Percentiles rank a stretch among this genome's conserved stretches.
Conservation (phyloP, 1,139 yeast species). For the Pichia sp. region DNA sequence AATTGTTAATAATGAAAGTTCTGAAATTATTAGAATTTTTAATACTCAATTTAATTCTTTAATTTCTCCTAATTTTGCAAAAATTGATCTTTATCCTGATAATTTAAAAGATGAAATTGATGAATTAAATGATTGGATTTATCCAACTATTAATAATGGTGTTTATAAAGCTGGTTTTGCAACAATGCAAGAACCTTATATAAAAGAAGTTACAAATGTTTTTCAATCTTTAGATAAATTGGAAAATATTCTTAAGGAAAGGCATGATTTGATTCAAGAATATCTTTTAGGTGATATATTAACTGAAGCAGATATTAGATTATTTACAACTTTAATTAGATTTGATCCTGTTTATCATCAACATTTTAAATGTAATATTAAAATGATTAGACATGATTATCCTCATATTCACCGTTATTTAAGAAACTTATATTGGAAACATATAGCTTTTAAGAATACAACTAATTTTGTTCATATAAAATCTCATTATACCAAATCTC, state of each 20-base stretch:
- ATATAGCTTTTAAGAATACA: constrained; percentile 62
- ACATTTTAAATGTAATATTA: constrained; percentile 89
- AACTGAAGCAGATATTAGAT: constrained; percentile 87
- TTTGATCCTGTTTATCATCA: constrained; percentile 91
- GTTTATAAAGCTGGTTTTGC: constrained; percentile 94
- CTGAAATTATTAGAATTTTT: constrained; percentile 81
- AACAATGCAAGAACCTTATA: constrained; percentile 76
- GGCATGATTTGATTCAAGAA: constrained; percentile 36
- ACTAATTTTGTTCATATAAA: constrained; percentile 89
- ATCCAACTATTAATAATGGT: constrained; percentile 83
- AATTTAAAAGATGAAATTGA: constrained; percentile 54
- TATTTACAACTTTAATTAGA: constrained; percentile 76
- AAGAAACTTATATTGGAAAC: constrained; percentile 78
- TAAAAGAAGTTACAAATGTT: constrained; percentile 56
- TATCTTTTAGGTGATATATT: constrained; percentile 60
- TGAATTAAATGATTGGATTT: constrained; percentile 76
- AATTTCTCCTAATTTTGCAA: constrained; percentile 39
- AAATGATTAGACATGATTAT: constrained; percentile 73
- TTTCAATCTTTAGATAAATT: constrained; percentile 71
- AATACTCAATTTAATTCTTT: constrained; percentile 63
- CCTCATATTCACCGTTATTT: constrained; percentile 79
- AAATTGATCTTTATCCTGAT: constrained; percentile 61
- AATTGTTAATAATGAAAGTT: constrained; percentile 84
- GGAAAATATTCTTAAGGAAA: constrained; percentile 52
- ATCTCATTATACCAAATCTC: constrained; percentile 81